Evolutionary conservation across 768 basidiomycete genomes (phyloP).

Genomic region (Leccinum longicurvipes): DNA sequence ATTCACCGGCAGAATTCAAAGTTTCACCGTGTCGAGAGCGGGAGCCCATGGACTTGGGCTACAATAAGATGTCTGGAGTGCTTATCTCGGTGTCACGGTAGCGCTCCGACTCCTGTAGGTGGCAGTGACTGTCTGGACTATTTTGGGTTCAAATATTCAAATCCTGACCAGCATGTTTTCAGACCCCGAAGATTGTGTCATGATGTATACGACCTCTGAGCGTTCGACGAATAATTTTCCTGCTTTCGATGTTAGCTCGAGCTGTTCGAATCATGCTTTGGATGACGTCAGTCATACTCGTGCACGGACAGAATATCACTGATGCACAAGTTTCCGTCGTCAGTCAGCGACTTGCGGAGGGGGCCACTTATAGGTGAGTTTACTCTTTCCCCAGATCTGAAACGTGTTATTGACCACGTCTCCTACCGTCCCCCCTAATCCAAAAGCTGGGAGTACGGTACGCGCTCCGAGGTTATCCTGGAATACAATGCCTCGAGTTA

Average conservation of each 20-base stretch:
- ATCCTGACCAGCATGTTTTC: not conserved
- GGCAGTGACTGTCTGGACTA: no score
- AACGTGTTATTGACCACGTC: not conserved
- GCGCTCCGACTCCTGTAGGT: no score
- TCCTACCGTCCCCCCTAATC: not conserved
- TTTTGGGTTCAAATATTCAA: not conserved
- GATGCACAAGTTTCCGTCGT: slow-evolving; percentile 36
- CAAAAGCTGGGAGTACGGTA: slow-evolving; percentile 55
- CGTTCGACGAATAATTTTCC: no score
- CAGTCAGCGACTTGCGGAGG: slow-evolving; percentile 36
- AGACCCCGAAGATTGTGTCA: not conserved
- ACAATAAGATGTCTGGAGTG: no score
- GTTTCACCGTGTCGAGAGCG: not conserved
- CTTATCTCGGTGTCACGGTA: no score
- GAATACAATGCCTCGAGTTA: slow-evolving; percentile 45
- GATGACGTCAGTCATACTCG: slow-evolving; percentile 2
- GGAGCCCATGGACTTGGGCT: no score
- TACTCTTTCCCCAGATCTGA: not conserved
- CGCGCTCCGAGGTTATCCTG: slow-evolving; percentile 46
- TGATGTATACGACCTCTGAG: not conserved
- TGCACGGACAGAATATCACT: slow-evolving; percentile 34
- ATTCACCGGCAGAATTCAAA: not conserved
- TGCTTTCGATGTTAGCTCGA: slow-evolving; percentile 1
- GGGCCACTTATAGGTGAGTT: slow-evolving; percentile 41
- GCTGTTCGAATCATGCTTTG: not conserved